These are phyloP conservation scores for Backusella mclennaniae DNA, from an alignment of 192 early-diverging fungal species.

Conservation along the genomic window DNA sequence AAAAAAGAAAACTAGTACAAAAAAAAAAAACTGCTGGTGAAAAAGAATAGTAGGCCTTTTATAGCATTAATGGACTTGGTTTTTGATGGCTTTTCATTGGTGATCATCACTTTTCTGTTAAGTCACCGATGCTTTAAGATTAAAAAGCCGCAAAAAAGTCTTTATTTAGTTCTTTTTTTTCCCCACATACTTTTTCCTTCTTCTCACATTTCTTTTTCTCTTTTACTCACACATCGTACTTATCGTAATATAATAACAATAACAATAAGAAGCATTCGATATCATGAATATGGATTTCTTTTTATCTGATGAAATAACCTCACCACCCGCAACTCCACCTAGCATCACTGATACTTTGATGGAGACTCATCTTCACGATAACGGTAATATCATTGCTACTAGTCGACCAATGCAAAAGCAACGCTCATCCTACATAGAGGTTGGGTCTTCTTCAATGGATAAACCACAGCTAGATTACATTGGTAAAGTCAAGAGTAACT, in stretches of 20 bases:
- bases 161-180: neutral
- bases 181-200: neutral
- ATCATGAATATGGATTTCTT: conserved; percentile 20
- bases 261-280: neutral
- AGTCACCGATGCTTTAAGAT: neutral
- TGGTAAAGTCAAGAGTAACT: conserved; percentile 33
- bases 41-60: neutral
- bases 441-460: neutral
- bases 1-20: neutral
- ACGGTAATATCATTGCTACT: neutral
- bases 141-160: neutral
- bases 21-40: neutral
- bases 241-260: neutral
- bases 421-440: neutral
- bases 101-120: neutral
- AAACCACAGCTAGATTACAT: conserved; percentile 22
- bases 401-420: conserved; percentile 1
- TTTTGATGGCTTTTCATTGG: neutral
- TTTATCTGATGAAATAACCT: conserved; percentile 26
- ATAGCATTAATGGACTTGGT: neutral
- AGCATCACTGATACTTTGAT: neutral
- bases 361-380: neutral
- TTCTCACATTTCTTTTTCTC: neutral
- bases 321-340: conserved; percentile 39
- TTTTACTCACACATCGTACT: neutral